Evolutionary conservation across 768 basidiomycete species (phyloP), one percentile per base, ranked within the genome.

Genomic region (Termitomyces sp.): DNA sequence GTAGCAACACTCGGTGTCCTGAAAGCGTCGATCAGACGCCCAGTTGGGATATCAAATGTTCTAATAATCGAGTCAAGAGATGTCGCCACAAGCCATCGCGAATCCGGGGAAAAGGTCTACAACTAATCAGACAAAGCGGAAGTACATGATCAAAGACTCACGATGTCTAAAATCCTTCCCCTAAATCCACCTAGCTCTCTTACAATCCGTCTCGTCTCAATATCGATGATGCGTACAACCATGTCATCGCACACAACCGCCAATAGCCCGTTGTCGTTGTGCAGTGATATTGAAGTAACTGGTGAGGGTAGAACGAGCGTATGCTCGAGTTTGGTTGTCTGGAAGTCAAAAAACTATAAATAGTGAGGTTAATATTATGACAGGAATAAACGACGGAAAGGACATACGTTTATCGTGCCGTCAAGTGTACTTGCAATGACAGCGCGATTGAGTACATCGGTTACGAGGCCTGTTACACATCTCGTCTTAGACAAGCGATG

Each of bases 31-130:
- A 99, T 94, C 37, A 98, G 76, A 27, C 86, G 80, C 5, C 95
- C 94, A 18, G 94, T 93, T 0, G 97, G 96, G 26, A 99, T 80
- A 68, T 99, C 96, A 69, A 93, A 99, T 2, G 96, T 98, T 31
- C 97, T 84, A 64, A 98, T 92, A 53, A 89, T 79, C 0, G 92
- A 92, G 70, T 99, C 97, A 41, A 97, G 75, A 9, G 95, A 94
- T 2, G 91, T 85, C 1, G 86, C 78, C 42, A 98, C 80, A 51
- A 99, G 76, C 97, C 96, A 98, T 54, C 97, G 80, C 2, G 94
- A 95, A 69, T 98, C 94, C 1, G 92, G 85, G 8, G 97, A 98
- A 72, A 98, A 98, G 1, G 92, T 83, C 95, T 98, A 65, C 5
- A 46, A 32, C 32, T 36, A 3, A 27, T 60, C 20, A 58, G 51